Evolutionary conservation across 129 eudicot species (phyloP).

Genomic region (Deinandra increscens): DNA sequence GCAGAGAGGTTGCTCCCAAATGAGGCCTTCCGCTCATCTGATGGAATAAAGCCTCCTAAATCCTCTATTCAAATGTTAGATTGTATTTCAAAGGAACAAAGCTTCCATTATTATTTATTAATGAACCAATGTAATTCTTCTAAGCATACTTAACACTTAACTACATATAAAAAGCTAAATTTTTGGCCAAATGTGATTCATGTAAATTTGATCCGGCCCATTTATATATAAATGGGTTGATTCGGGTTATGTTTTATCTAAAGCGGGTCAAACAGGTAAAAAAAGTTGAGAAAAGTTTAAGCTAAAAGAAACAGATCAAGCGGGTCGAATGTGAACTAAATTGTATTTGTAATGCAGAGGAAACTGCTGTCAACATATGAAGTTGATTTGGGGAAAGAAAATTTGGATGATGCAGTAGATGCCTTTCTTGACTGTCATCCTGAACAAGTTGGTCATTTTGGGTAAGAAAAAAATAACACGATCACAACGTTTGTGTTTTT

Average conservation of each 20-base stretch:
- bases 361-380: slow-evolving; percentile 73
- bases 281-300: neutral
- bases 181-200: neutral
- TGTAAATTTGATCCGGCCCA: neutral
- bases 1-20: neutral
- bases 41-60: neutral
- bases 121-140: neutral
- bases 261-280: neutral
- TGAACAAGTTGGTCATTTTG: slow-evolving; percentile 42
- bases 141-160: neutral
- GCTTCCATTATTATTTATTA: neutral
- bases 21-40: neutral
- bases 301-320: neutral
- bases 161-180: neutral
- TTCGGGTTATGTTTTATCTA: neutral
- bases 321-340: neutral
- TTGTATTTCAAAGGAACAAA: neutral
- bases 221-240: neutral
- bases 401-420: slow-evolving; percentile 35
- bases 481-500: neutral
- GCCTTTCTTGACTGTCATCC: slow-evolving; percentile 40
- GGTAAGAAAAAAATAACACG: slow-evolving; percentile 29
- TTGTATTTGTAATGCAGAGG: slow-evolving; percentile 54
- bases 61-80: neutral
- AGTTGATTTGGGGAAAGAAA: slow-evolving; percentile 52